Percentiles rank a stretch among this genome's conserved stretches.
Conservation (phyloP, 2,329 filamentous ascomycete genomes). For the Sclerotinia glacialis region DNA sequence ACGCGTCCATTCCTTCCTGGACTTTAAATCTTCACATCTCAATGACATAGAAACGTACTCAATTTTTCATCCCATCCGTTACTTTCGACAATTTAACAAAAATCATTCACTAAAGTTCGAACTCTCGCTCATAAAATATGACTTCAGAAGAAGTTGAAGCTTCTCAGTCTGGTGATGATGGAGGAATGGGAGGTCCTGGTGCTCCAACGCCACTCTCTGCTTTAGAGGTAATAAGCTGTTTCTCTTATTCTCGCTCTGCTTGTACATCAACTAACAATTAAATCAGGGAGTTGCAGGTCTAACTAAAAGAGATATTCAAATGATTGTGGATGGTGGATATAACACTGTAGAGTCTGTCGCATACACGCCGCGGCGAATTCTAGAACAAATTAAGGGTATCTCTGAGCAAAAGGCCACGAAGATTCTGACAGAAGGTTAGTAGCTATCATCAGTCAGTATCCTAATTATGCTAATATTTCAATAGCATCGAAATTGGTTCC, state of each 20-base stretch:
- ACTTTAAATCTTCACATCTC: neutral
- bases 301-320: slow-evolving; percentile 92
- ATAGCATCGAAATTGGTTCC: slow-evolving; percentile 91
- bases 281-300: slow-evolving; percentile 79
- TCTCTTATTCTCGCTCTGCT: neutral
- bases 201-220: slow-evolving; percentile 87
- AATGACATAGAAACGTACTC: neutral
- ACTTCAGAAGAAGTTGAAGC: slow-evolving; percentile 47
- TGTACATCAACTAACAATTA: neutral
- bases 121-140: slow-evolving; percentile 27
- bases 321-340: slow-evolving; percentile 86
- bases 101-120: neutral
- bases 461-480: slow-evolving; percentile 14
- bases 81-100: neutral
- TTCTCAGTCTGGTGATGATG: slow-evolving; percentile 73
- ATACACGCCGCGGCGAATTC: slow-evolving; percentile 76
- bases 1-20: slow-evolving; percentile 3
- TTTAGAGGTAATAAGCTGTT: slow-evolving; percentile 69
- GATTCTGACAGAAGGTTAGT: slow-evolving; percentile 77
- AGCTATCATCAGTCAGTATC: neutral
- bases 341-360: slow-evolving; percentile 95
- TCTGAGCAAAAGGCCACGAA: slow-evolving; percentile 96
- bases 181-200: slow-evolving; percentile 73
- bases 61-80: neutral
- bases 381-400: slow-evolving; percentile 97